phyloP scores from a whole-genome alignment of 768 basidiomycete genomes.

The Termitomyces sp. region DNA sequence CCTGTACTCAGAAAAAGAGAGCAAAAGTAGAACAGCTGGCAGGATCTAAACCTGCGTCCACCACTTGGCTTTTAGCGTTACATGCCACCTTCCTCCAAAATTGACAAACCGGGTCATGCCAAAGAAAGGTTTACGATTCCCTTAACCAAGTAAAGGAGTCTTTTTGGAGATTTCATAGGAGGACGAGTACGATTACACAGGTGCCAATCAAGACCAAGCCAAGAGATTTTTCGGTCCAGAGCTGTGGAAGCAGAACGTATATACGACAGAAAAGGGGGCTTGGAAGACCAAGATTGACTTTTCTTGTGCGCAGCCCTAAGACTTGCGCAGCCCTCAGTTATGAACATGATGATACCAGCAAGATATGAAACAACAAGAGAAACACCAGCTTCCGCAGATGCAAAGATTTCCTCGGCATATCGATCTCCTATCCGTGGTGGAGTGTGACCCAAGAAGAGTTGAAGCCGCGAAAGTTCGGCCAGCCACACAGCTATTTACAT shows the following conservation, averaged over 20 bases:
- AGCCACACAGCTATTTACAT: slow-evolving; percentile 14
- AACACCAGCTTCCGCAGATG: too few species aligned
- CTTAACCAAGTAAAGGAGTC: neutral
- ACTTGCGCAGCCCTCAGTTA: too few species aligned
- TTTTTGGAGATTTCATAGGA: neutral
- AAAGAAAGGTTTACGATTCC: neutral
- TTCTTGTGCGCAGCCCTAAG: too few species aligned
- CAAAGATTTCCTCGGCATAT: neutral
- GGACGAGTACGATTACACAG: neutral
- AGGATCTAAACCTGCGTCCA: neutral
- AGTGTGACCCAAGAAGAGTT: neutral
- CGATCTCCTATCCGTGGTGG: neutral
- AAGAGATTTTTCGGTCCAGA: neutral
- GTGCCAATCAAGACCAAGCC: neutral
- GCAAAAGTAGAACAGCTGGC: neutral
- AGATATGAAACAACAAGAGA: neutral
- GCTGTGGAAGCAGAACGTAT: neutral
- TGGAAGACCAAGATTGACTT: too few species aligned
- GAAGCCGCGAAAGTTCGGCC: neutral
- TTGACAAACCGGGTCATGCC: too few species aligned
- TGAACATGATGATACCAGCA: neutral
- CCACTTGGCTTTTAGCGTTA: too few species aligned
- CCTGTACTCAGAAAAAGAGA: neutral
- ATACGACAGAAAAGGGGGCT: neutral
- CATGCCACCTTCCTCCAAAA: too few species aligned